Conservation (phyloP, 345 rosid species). For the Linum trigynum region DNA sequence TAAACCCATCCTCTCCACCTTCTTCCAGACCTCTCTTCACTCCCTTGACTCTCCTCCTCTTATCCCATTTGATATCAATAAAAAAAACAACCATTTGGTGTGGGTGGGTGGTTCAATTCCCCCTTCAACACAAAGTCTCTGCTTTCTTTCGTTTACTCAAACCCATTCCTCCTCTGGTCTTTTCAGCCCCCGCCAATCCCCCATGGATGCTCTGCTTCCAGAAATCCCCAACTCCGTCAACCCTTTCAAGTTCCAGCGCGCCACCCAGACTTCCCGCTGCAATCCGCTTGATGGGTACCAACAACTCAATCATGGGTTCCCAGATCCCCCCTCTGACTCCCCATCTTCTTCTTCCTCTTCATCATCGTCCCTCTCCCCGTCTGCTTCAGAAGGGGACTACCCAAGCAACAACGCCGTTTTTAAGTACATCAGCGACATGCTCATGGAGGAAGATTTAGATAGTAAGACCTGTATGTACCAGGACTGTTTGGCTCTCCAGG, state of each 20-base stretch:
- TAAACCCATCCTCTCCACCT: not conserved
- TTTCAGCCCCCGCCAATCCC: not conserved
- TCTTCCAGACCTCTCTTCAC: not conserved
- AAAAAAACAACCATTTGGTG: not conserved
- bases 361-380: not conserved
- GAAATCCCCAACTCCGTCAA: slow-evolving; percentile 14
- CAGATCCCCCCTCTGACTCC: not conserved
- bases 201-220: slow-evolving; percentile 17
- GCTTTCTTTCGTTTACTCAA: not conserved
- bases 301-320: not conserved
- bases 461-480: slow-evolving; percentile 61
- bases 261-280: slow-evolving; percentile 4
- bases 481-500: slow-evolving; percentile 74
- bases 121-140: not conserved
- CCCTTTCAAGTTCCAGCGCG: slow-evolving; percentile 5
- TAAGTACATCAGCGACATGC: slow-evolving; percentile 64
- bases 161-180: not conserved
- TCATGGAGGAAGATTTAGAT: slow-evolving; percentile 77
- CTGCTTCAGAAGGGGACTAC: slow-evolving; percentile 10
- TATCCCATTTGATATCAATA: not conserved
- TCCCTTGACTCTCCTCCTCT: not conserved
- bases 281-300: slow-evolving; percentile 3
- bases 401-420: slow-evolving; percentile 27
- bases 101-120: not conserved
- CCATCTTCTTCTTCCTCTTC: not conserved